These are phyloP conservation scores for Dalbergia oliveri DNA, from an alignment of 306 rosid genomes.

Conservation along the genomic window DNA sequence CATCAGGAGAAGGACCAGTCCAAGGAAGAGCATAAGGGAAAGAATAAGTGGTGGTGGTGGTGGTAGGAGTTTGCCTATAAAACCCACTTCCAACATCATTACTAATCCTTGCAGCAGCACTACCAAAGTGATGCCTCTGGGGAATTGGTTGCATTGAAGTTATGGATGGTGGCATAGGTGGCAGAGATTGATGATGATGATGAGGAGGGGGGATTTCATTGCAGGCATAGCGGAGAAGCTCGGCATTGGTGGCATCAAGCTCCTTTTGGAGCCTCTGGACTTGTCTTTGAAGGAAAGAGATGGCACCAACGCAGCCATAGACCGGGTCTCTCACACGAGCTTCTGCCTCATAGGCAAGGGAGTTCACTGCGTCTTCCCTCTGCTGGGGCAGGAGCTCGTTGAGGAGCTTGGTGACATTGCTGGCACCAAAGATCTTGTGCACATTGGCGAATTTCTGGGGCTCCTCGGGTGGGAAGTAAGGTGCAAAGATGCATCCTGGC, in stretches of 20 bases:
- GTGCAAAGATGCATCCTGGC: constrained; percentile 94
- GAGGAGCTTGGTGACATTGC: constrained; percentile 95
- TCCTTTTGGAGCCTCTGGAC: constrained; percentile 92
- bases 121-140: constrained; percentile 14
- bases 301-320: constrained; percentile 92
- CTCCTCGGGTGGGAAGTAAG: constrained; percentile 97
- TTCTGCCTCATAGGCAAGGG: constrained; percentile 94
- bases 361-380: constrained; percentile 93
- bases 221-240: constrained; percentile 82
- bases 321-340: constrained; percentile 94
- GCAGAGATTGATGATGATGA: constrained; percentile 5
- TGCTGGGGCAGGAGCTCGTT: constrained; percentile 92
- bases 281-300: constrained; percentile 88
- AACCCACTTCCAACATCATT: constrained; percentile 55
- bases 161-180: constrained; percentile 3
- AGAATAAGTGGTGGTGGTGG: constrained; percentile 41
- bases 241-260: constrained; percentile 83
- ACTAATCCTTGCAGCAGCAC: constrained; percentile 38
- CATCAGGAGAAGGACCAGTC: constrained; percentile 57
- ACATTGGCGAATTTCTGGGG: constrained; percentile 94
- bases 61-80: constrained; percentile 50
- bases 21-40: constrained; percentile 75
- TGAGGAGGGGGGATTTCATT: constrained; percentile 50
- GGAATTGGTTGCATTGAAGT: constrained; percentile 38
- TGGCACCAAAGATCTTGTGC: constrained; percentile 96